Evolutionary conservation across 164 flowering plant genomes (phyloP).

Genomic region (Platanus orientalis): DNA sequence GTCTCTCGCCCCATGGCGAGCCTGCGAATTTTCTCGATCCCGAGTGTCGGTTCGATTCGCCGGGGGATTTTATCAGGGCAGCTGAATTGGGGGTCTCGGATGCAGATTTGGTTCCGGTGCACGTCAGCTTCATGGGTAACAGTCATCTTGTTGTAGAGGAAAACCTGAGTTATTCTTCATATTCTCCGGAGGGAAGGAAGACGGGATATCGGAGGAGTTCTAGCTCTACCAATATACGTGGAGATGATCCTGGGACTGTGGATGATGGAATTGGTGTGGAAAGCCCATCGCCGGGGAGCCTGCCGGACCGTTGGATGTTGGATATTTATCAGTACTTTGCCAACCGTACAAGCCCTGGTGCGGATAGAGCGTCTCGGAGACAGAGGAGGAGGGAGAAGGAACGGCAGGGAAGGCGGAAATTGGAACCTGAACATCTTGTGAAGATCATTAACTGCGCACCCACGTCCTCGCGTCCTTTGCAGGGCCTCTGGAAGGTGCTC

Average conservation of each 20-base stretch:
- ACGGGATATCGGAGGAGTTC: constrained; percentile 19
- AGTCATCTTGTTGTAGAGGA: constrained; percentile 71
- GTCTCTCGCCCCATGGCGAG: constrained; percentile 44
- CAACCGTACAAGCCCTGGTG: constrained; percentile 64
- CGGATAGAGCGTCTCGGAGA: constrained; percentile 52
- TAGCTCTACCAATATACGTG: constrained; percentile 22
- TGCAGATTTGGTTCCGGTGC: constrained; percentile 49
- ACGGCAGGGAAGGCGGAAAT: constrained; percentile 43
- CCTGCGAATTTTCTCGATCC: constrained; percentile 45
- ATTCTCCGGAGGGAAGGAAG: constrained; percentile 21
- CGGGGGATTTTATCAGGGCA: constrained; percentile 22
- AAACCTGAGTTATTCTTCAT: constrained; percentile 14
- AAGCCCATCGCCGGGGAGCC: constrained; percentile 32
- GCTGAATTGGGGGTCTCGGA: constrained; percentile 30
- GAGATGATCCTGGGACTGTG: constrained; percentile 26
- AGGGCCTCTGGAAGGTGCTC: constrained; percentile 91
- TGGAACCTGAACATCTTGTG: constrained; percentile 78
- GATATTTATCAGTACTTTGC: constrained; percentile 83
- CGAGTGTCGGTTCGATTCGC: constrained; percentile 27
- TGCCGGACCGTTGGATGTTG: constrained; percentile 46
- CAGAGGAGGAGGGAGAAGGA: constrained; percentile 69
- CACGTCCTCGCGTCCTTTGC: constrained; percentile 60
- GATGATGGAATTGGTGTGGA: constrained; percentile 28
- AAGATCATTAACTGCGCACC: constrained; percentile 71
- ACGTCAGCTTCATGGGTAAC: constrained; percentile 63